phyloP scores from a whole-genome alignment of 495 filamentous ascomycete genomes.

The Parathielavia hyrcaniae region DNA sequence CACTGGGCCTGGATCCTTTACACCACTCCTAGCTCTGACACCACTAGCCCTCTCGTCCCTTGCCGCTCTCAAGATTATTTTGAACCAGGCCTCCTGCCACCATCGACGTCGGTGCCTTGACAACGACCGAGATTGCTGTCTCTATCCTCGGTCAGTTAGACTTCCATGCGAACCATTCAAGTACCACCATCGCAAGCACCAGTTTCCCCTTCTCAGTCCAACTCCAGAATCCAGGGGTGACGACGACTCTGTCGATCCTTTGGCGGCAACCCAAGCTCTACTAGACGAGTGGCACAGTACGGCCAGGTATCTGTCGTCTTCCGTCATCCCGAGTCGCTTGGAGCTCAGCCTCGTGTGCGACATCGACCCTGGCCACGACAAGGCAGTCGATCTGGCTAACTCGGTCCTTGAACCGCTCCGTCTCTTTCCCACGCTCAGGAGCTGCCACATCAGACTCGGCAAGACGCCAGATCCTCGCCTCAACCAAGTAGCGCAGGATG shows the following conservation, averaged over 20 bases:
- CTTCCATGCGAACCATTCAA: too few relatives aligned
- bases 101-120: too few relatives aligned
- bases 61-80: not conserved
- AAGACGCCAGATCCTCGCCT: not conserved
- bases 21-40: not conserved
- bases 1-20: not conserved
- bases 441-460: conserved; percentile 8
- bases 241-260: not conserved
- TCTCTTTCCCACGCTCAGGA: not conserved
- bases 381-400: not conserved
- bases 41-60: not conserved
- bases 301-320: conserved; percentile 8
- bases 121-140: not conserved
- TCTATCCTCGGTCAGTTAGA: not conserved
- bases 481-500: not conserved
- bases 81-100: not conserved
- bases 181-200: not conserved
- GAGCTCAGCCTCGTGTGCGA: conserved; percentile 16
- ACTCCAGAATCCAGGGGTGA: not conserved
- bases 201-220: not conserved
- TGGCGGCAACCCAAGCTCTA: conserved; percentile 10
- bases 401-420: not conserved
- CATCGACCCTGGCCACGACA: not conserved
- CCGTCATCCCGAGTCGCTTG: not conserved
- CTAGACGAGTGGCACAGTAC: conserved; percentile 8